A percentile compares a stretch with the other conserved stretches of the same genome.
Evolutionary conservation across 1,284 basidiomycete genomes (phyloP).

Genomic region (Limonomyces culmigenus): DNA sequence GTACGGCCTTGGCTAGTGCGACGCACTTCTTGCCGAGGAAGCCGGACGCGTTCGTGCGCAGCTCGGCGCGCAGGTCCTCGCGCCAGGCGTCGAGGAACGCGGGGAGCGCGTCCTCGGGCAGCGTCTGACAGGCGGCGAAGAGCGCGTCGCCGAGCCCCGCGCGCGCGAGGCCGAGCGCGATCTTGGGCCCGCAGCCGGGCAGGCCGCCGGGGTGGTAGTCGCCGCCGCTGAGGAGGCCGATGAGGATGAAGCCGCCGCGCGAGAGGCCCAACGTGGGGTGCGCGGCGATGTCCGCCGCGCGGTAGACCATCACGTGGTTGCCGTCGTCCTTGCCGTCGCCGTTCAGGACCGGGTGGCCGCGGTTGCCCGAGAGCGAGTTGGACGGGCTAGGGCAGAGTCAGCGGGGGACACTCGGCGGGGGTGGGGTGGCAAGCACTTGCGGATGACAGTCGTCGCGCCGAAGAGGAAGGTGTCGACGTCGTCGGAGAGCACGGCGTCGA

Average conservation of each 20-base stretch:
- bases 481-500: slow-evolving; percentile 86
- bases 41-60: too few relatives aligned
- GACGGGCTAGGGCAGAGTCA: slow-evolving; percentile 34
- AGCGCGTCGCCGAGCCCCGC: slow-evolving; percentile 60
- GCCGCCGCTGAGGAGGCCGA: slow-evolving; percentile 77
- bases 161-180: slow-evolving; percentile 49
- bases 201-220: slow-evolving; percentile 74
- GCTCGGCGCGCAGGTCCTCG: slow-evolving; percentile 42
- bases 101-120: slow-evolving; percentile 26
- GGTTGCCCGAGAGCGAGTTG: slow-evolving; percentile 55
- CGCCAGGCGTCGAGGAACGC: slow-evolving; percentile 57
- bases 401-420: slow-evolving; percentile 12
- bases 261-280: slow-evolving; percentile 44
- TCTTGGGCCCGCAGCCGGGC: slow-evolving; percentile 40
- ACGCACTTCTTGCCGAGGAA: too few relatives aligned
- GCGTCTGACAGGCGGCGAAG: slow-evolving; percentile 28
- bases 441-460: slow-evolving; percentile 67
- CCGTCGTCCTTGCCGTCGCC: slow-evolving; percentile 53
- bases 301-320: slow-evolving; percentile 57
- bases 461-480: slow-evolving; percentile 90
- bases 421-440: slow-evolving; percentile 33
- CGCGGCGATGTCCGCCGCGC: slow-evolving; percentile 29
- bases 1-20: slow-evolving; percentile 39
- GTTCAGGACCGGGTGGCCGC: slow-evolving; percentile 39
- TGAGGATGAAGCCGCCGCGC: slow-evolving; percentile 65